These are phyloP conservation scores for Heteromeles arbutifolia DNA, from an alignment of 306 rosid species.

Conservation along the genomic window DNA sequence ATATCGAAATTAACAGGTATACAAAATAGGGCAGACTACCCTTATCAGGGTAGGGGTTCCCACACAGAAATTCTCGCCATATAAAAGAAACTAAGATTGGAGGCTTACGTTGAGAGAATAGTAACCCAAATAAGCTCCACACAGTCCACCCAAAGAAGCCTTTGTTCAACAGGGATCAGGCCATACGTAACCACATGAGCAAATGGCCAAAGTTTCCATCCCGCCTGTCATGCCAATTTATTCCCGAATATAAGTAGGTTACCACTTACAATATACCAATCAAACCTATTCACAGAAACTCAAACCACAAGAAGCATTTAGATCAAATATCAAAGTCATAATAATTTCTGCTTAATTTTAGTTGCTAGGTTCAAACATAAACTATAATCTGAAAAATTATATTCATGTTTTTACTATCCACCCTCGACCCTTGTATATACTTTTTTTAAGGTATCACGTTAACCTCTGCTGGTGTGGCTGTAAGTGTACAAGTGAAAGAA, in stretches of 20 bases:
- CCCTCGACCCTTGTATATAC: background rate
- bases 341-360: background rate
- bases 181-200: slow-evolving; percentile 97
- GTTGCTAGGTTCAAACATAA: background rate
- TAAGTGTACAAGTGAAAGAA: background rate
- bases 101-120: slow-evolving; percentile 84
- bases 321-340: background rate
- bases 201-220: slow-evolving; percentile 99
- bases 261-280: background rate
- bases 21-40: background rate
- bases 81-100: slow-evolving; percentile 6
- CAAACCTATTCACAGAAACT: background rate
- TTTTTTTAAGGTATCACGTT: background rate
- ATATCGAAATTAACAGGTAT: background rate
- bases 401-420: background rate
- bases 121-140: slow-evolving; percentile 98
- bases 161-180: slow-evolving; percentile 79
- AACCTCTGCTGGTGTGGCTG: background rate
- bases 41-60: background rate
- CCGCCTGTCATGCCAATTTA: slow-evolving; percentile 53
- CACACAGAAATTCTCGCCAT: slow-evolving; percentile 2
- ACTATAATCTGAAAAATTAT: background rate
- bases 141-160: slow-evolving; percentile 98
- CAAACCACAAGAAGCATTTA: background rate
- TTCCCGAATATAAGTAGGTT: background rate